Evolutionary conservation across 225 moss, liverwort and hornwort genomes (phyloP).

Genomic region (Neckera pumila): DNA sequence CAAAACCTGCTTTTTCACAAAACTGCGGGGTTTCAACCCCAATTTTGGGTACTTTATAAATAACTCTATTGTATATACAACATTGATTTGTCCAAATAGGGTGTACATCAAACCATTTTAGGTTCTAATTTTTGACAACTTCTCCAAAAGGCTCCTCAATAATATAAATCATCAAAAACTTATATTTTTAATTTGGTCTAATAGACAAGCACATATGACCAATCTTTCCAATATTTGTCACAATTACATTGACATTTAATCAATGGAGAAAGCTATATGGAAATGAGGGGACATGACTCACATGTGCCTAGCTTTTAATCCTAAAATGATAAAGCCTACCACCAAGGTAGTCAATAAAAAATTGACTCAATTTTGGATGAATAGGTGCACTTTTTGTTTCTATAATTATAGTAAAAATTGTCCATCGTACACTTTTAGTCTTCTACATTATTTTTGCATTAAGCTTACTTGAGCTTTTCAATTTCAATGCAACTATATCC

Average conservation of each 20-base stretch:
- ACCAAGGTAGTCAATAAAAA: background rate
- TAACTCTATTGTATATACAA: no score
- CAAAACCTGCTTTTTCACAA: no score
- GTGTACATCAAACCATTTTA: background rate
- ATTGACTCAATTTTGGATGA: background rate
- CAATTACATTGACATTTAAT: background rate
- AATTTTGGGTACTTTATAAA: no score
- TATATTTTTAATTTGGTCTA: background rate
- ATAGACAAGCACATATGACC: background rate
- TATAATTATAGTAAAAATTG: background rate
- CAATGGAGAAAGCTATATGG: background rate
- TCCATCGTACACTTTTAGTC: background rate
- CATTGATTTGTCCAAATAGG: no score
- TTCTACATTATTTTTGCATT: rapidly evolving
- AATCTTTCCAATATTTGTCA: background rate
- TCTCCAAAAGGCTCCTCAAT: background rate
- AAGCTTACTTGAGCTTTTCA: background rate
- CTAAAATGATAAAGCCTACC: background rate
- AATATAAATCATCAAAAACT: background rate
- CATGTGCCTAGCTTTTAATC: background rate
- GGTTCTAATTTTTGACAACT: background rate
- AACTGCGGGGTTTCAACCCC: no score
- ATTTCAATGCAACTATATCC: background rate
- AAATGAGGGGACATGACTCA: background rate
- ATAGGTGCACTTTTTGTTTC: background rate